Base-by-base conservation (phyloP, 495 filamentous ascomycete species). In the Sabuloglossum arenarium region DNA sequence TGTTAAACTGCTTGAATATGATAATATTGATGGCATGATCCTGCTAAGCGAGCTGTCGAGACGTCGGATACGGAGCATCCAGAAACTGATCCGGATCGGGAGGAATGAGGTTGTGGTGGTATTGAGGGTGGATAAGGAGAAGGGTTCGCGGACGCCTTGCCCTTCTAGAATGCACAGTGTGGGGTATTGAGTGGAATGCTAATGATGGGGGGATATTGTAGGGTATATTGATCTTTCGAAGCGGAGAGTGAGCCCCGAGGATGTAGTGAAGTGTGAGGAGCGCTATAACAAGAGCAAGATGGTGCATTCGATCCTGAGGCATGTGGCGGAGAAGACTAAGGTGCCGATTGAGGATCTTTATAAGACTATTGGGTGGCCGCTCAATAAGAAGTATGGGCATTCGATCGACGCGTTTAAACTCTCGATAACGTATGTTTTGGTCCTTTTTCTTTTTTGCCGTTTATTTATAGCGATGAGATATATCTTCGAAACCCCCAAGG, bases 11-110 rank as follows among this genome's bases (percentile, higher is more conserved):
- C 82, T 98, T 62, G 91, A 98, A 73, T 98, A 98, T 70, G 91
- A 97, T 69, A 94, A 96, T 72, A 98, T 98, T 69, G 91, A 98
- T 68, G 91, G 91, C 74, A 98, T 98, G 91, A 98, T 98, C 60
- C 75, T 98, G 51, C 84, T 98, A 59, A 91, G 85, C 62, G 91
- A 98, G 68, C 78, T 98, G 51, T 97, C 93, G 27, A 78, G 91
- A 70, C 81, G 91, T 70, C 90, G 91, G 77, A 98, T 98, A 63
- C 75, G 91, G 71, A 88, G 82, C 78, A 98, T 98, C 65, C 91
- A 98, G 69, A 98, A 98, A 75, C 80, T 98, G 52, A 98, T 98
- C 65, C 84, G 91, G 50, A 93, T 98, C 57, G 91, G 93, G 27
- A 80, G 91, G 57, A 98, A 98, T 65, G 91, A 98, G 67, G 93